These are phyloP conservation scores for Brachypodium distachyon DNA, from an alignment of 202 grass and related monocot genomes.

Conservation along the genomic window DNA sequence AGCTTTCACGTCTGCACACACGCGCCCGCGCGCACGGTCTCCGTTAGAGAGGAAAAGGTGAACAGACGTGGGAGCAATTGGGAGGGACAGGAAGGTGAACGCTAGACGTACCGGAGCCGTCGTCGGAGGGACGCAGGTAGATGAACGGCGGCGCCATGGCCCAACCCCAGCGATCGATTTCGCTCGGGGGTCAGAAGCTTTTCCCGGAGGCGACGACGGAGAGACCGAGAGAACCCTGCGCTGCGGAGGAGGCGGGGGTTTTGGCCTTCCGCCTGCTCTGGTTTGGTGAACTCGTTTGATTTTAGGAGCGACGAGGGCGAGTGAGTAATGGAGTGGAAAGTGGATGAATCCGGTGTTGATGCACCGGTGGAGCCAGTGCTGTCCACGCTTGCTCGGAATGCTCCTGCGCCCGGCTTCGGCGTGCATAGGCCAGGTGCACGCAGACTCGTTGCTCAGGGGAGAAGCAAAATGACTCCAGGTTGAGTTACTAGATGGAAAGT, in stretches of 20 bases:
- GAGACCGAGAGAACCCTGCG: background rate
- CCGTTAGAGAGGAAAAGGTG: background rate
- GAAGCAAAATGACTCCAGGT: too few relatives aligned
- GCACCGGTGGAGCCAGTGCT: background rate
- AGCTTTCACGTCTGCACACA: background rate
- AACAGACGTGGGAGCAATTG: background rate
- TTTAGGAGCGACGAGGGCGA: background rate
- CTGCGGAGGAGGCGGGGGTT: background rate
- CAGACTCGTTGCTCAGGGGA: background rate
- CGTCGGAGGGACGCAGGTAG: background rate
- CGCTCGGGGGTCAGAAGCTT: background rate
- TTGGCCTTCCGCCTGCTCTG: background rate
- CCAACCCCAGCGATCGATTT: background rate
- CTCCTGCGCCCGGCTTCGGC: background rate
- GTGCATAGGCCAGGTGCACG: background rate
- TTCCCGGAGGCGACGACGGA: background rate
- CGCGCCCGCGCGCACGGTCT: background rate
- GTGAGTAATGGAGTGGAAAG: background rate
- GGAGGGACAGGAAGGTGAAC: background rate
- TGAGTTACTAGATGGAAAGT: background rate
- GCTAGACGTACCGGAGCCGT: background rate
- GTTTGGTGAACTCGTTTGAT: too few relatives aligned
- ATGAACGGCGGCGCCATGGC: constrained; percentile 17
- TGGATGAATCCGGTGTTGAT: too few relatives aligned
- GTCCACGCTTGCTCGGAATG: background rate